Base-by-base conservation (phyloP, 257 asterid genomes). In the Phtheirospermum japonicum region DNA sequence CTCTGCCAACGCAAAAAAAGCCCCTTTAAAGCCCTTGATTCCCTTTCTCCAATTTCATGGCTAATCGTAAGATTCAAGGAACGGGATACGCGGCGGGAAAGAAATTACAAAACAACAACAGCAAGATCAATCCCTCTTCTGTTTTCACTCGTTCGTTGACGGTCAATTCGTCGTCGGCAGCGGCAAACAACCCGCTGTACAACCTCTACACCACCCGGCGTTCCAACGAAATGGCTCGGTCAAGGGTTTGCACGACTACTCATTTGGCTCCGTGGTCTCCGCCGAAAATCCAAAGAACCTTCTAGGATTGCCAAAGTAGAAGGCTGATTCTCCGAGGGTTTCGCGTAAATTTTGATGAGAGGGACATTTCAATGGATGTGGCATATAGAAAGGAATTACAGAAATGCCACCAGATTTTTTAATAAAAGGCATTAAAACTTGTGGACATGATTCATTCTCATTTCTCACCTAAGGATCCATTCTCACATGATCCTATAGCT, bases 261-360 rank as follows among this genome's bases (percentile, higher is more conserved):
- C 85, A 7, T 66, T 65, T 5, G 80, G 37, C 7, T 78, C 81
- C 26, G 50, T 57, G 64, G 74, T 59, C 51, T 63, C 87, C 19
- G 61, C 75, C 30, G 73, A 73, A 4, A 76, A 79, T 89, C 0
- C 80, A 95, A 17, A 79, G 79, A 57, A 89, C 96, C 0, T 84
- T 83, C 60, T 76, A 82, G 59, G 96, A 89, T 53, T 86, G 96
- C 77, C 88, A 78, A 39, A 76, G 80, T 6, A 74, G 79, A 4
- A 80, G 85, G 48, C 80, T 86, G 96, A 78, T 86, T 9, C 76
- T 89, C 28, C 74, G 77, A 19, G 91, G 88, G 16, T 84, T 80
- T 43, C 82, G 95, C 0, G 81, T 86, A 2, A 75, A 76, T 16
- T n/a, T n/a, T n/a, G n/a, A n/a, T n/a, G n/a, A n/a, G n/a, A n/a